phyloP scores from a whole-genome alignment of 805 yeast genomes.

The Cyberlindnera euphorbiiphila region DNA sequence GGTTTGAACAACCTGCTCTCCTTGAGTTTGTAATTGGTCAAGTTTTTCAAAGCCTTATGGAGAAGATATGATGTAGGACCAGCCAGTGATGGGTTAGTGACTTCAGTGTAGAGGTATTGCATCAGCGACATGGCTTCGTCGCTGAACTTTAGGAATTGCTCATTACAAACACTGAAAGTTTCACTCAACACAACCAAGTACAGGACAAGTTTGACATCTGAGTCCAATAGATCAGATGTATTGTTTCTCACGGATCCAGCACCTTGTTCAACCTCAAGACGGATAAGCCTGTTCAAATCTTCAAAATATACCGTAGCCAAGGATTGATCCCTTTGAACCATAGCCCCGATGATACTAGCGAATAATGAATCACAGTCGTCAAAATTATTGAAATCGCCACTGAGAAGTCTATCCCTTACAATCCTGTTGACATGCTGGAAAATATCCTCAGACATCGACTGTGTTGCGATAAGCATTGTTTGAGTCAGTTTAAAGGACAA shows the following conservation, averaged over 20 bases:
- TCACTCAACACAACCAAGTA: slow-evolving; percentile 67
- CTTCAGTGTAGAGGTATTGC: slow-evolving; percentile 26
- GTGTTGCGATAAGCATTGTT: slow-evolving; percentile 46
- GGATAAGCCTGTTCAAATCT: slow-evolving; percentile 40
- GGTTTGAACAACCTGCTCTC: slow-evolving; percentile 55
- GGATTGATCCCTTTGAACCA: slow-evolving; percentile 53
- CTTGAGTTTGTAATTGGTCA: slow-evolving; percentile 55
- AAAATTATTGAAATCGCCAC: slow-evolving; percentile 49
- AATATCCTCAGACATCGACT: slow-evolving; percentile 56
- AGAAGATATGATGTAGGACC: slow-evolving; percentile 58
- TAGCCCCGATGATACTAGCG: slow-evolving; percentile 68
- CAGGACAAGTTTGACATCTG: slow-evolving; percentile 76
- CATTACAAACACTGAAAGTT: slow-evolving; percentile 64
- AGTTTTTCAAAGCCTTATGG: slow-evolving; percentile 60
- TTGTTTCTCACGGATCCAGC: slow-evolving; percentile 73
- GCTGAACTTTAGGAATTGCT: slow-evolving; percentile 39
- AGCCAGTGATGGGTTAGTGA: slow-evolving; percentile 51
- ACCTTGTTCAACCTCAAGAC: slow-evolving; percentile 66
- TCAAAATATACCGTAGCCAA: slow-evolving; percentile 27
- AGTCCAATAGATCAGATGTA: slow-evolving; percentile 62
- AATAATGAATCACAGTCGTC: slow-evolving; percentile 59
- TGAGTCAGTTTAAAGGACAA: slow-evolving; percentile 38
- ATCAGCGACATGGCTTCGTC: slow-evolving; percentile 41
- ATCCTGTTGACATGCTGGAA: slow-evolving; percentile 41
- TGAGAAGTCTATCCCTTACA: slow-evolving; percentile 39